These are phyloP conservation scores for Fraxinus angustifolia DNA, from an alignment of 305 asterid genomes.

Conservation along the genomic window DNA sequence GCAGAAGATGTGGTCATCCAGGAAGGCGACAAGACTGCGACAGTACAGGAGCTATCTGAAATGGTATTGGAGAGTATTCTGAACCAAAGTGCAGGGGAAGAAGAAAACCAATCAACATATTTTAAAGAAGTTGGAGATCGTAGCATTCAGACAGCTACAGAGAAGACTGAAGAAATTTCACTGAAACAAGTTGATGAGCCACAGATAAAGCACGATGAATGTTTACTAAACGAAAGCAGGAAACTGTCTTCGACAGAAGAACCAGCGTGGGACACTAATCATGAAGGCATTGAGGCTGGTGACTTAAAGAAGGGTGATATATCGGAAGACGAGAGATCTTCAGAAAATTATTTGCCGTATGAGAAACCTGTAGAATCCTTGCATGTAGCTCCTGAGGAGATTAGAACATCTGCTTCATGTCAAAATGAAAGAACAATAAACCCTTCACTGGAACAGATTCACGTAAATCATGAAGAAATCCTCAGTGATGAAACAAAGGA, in stretches of 20 bases:
- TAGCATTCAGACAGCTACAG: slow-evolving; percentile 6
- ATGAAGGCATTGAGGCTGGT: slow-evolving; percentile 20
- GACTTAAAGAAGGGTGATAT: slow-evolving; percentile 20
- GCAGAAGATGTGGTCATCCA: slow-evolving; percentile 10
- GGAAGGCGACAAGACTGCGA: slow-evolving; percentile 1
- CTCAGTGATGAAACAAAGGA: slow-evolving; percentile 20
- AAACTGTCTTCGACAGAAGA: slow-evolving; percentile 23
- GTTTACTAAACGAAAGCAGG: slow-evolving; percentile 21
- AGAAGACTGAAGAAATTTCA: slow-evolving; percentile 21
- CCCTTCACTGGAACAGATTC: slow-evolving; percentile 15
- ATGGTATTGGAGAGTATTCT: neutral
- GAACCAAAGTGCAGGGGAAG: neutral
- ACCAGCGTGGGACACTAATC: slow-evolving; percentile 19
- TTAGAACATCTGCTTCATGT: slow-evolving; percentile 17
- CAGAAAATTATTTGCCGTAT: slow-evolving; percentile 14
- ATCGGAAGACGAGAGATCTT: slow-evolving; percentile 18
- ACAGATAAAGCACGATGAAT: slow-evolving; percentile 28
- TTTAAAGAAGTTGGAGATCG: slow-evolving; percentile 5
- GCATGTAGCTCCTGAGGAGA: slow-evolving; percentile 24
- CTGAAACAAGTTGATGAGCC: slow-evolving; percentile 24
- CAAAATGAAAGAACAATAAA: slow-evolving; percentile 26
- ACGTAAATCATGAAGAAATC: slow-evolving; percentile 21
- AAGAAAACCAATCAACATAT: neutral
- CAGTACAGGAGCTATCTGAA: slow-evolving; percentile 17
- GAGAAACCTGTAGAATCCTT: slow-evolving; percentile 29